Conservation (phyloP, 1,284 basidiomycete species). For the Peniophora sp. region DNA sequence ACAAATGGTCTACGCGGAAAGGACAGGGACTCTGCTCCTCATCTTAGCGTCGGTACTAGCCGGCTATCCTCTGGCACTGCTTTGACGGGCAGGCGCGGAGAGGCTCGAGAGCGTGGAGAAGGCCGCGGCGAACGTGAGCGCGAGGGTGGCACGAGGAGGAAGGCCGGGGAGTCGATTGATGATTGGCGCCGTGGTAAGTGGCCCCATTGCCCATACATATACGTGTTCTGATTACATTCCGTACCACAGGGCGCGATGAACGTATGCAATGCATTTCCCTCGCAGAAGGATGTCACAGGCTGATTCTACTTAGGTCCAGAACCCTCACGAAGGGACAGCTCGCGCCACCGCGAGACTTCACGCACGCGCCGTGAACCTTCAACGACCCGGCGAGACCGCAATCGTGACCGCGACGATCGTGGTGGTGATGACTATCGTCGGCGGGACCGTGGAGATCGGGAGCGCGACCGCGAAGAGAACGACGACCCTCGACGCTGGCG, state of each 20-base stretch:
- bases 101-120: slow-evolving; percentile 38
- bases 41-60: slow-evolving; percentile 37
- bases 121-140: no score
- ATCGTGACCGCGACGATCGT: slow-evolving; percentile 28
- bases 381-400: slow-evolving; percentile 34
- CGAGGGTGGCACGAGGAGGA: slow-evolving; percentile 40
- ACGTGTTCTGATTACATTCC: slow-evolving; percentile 1
- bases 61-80: slow-evolving; percentile 32
- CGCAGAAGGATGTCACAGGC: neutral
- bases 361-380: slow-evolving; percentile 50
- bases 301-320: slow-evolving; percentile 33
- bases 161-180: slow-evolving; percentile 62
- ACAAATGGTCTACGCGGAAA: slow-evolving; percentile 42
- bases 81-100: slow-evolving; percentile 40
- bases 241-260: slow-evolving; percentile 45
- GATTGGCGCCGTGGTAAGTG: slow-evolving; percentile 73
- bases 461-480: slow-evolving; percentile 36
- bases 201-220: neutral
- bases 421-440: slow-evolving; percentile 29
- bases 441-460: slow-evolving; percentile 31
- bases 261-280: slow-evolving; percentile 33
- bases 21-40: slow-evolving; percentile 62
- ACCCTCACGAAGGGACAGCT: slow-evolving; percentile 47
- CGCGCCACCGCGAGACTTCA: slow-evolving; percentile 53
- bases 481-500: slow-evolving; percentile 68